Conservation (phyloP, 2,329 filamentous ascomycete species). For the Elsinoe necatrix region DNA sequence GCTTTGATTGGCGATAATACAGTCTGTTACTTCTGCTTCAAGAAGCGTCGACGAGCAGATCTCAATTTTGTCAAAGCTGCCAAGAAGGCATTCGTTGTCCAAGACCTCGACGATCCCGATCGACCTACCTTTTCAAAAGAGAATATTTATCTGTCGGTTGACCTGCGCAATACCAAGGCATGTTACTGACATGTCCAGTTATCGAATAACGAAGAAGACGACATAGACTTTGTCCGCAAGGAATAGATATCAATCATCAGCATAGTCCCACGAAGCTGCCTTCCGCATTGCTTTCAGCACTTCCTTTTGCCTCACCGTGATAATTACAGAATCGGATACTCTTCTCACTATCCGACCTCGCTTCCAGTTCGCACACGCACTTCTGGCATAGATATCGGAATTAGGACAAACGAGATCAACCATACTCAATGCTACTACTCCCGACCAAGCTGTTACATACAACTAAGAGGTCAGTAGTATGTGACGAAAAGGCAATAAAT, state of each 20-base stretch:
- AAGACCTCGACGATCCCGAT: constrained; percentile 41
- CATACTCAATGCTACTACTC: neutral
- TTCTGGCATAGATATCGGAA: neutral
- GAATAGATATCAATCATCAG: constrained; percentile 2
- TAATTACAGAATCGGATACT: neutral
- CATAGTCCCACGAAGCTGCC: neutral
- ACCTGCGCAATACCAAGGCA: neutral
- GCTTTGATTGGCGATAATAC: constrained; percentile 59
- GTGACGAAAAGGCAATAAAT: neutral
- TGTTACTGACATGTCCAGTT: neutral
- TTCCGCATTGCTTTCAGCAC: too few relatives aligned
- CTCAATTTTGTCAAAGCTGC: constrained; percentile 45
- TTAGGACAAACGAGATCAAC: neutral
- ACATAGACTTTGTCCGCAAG: constrained; percentile 12
- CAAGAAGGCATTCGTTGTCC: constrained; percentile 42
- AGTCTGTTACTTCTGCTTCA: constrained; percentile 85
- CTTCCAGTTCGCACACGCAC: neutral
- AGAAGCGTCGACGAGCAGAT: constrained; percentile 70
- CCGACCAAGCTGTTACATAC: neutral
- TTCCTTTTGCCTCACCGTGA: neutral
- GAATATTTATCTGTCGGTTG: constrained; percentile 42
- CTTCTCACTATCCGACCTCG: neutral
- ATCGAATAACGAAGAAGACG: constrained; percentile 13
- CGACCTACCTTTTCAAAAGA: constrained; percentile 38
- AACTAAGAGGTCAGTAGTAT: neutral